Evolutionary conservation across 805 yeast species (phyloP), one percentile per base, ranked within the genome.

Genomic region (Cephaloascus fragrans): DNA sequence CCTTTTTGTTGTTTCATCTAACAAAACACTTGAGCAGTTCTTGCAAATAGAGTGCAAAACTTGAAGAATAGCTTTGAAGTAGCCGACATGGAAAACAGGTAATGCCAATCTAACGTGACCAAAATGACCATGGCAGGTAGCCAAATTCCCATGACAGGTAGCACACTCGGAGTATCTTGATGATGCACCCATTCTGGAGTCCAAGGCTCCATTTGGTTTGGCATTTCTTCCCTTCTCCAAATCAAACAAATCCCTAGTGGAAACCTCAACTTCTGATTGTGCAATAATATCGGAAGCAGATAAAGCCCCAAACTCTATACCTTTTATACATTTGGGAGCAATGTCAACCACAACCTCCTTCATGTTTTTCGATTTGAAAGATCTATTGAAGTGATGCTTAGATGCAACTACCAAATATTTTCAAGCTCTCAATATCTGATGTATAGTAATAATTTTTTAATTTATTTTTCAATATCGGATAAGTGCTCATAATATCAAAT

Each of bases 81-180:
- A 93, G 16, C 99, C 99, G 36, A 93, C 93, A 55, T 93, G 98
- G 64, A 90, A 93, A 12, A 89, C 97, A 1, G 99, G 99, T 35
- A 93, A 67, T 0, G 97, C 96, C 38, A 93, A 71, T 51, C 86
- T 77, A 46, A 93, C 76, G 53, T 94, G 96, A 33, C 99, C 99
- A 58, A 93, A 93, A 64, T 93, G 99, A 42, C 99, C 99, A 62
- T 90, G 97, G 59, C 99, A 93, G 2, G 95, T 75, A 0, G 96
- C 95, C 46, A 93, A 64, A 48, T 79, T 78, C 3, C 97, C 97
- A 50, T 78, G 86, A 62, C 99, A 93, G 1, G 97, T 94, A 12
- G 75, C 58, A 67, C 99, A 93, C 55, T 83, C 94, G 14, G 77
- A 67, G n/a, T 81, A 61, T 48, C 86, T 88, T 39, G 93, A 78